Base-by-base conservation (phyloP, 2,329 filamentous ascomycete species). In the Ascosphaera pollenicola region DNA sequence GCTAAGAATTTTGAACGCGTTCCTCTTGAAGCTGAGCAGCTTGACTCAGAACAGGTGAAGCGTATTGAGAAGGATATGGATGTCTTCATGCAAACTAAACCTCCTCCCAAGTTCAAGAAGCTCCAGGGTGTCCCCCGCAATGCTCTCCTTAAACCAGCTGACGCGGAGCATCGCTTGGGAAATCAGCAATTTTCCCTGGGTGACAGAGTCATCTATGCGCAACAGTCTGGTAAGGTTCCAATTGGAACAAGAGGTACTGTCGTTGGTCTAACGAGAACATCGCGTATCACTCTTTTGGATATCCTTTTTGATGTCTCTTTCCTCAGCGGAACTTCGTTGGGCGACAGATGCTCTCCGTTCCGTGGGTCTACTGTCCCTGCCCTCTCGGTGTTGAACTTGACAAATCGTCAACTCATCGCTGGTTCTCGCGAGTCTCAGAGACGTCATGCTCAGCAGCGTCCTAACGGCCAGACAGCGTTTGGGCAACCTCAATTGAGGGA, bases 281-380 rank as follows among this genome's bases (percentile, higher is more conserved):
- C 84, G 16, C 79, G 81, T 41, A 78, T 77, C 18, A 71, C 81
- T 36, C 68, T 94, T 42, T 66, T 98, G 30, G 89, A 98, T 54
- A 72, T 95, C 41, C 76, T 98, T 6, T 98, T 93, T 59, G 91
- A 98, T 54, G 72, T 73, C 10, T 79, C 83, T 0, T 98, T 98
- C 58, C 95, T 98, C 85, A 92, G 84, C 52, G 89, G 89, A 45
- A 94, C 85, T 2, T 89, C 81, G 0, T 68, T 98, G 13, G 80
- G 82, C 42, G 84, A 85, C 41, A 77, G 89, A 42, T 93, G 87
- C 53, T 83, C 84, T 18, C 75, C 82, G 30, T 98, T 98, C 73
- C 75, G 87, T 28, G 89, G 89, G 39, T 85, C 89, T 54, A 94
- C 89, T 0, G 84, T 98, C 3, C 73, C 83, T 2, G 72, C 78